Base-by-base conservation (phyloP, 1,139 yeast genomes). In the Scheffersomyces stambukii region DNA sequence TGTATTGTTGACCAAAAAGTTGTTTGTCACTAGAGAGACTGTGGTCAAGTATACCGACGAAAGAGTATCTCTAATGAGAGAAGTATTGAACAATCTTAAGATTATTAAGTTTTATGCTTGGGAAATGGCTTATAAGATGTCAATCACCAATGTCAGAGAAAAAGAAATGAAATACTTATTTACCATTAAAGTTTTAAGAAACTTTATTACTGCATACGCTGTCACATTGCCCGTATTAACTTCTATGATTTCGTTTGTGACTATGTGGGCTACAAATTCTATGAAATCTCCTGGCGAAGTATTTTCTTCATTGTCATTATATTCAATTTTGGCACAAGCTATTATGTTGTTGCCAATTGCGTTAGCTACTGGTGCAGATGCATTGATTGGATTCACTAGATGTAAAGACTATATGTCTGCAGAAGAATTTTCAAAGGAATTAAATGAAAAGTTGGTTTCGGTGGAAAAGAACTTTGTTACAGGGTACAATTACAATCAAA, bases 341-440 rank as follows among this genome's bases (percentile, higher is more conserved):
- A 64, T 74, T 33, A 61, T 72, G 61, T 54, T 73, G 40, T 57
- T 74, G 35, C 79, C 80, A 9, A 54, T 70, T 32, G 74, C 86
- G 11, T 59, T 73, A 32, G 67, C 75, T 8, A 60, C 75, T 18
- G 70, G 70, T 17, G 70, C 76, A 16, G 80, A 74, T 51, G 78
- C 77, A 1, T 54, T 58, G 38, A 62, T 72, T 43, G 79, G 77
- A 0, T 66, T 70, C 40, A 53, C 51, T 22, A 57, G 79, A 44
- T 67, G 72, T 30, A 60, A 57, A 31, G 68, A 57, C 17, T 71
- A 53, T 37, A 50, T 73, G 33, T 47, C 63, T 24, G 57, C 72
- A 7, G 54, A 48, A 6, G 77, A 72, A 41, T 52, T 47, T 32
- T 39, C 43, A 22, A 49, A 45, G n/a, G 52, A 48, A 14, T 40